Percentiles rank a stretch among this genome's conserved stretches.
These are phyloP conservation scores for Corchorus olitorius DNA, from an alignment of 345 rosid genomes.

Conservation along the genomic window DNA sequence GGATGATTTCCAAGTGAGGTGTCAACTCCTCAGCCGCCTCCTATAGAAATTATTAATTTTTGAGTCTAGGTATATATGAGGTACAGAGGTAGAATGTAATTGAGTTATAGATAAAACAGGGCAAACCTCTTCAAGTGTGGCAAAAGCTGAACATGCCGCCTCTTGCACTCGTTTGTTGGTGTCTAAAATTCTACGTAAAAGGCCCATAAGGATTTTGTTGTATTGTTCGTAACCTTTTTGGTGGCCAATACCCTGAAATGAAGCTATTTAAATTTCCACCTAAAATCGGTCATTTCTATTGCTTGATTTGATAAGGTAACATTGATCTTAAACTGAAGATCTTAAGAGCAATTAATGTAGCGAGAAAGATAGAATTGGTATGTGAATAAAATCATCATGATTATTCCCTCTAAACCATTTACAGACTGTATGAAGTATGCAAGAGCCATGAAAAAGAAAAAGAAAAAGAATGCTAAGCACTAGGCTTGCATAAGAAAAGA, in stretches of 20 bases:
- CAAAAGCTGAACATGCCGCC: conserved; percentile 99
- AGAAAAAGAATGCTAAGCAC: neutral
- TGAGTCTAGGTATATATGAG: conserved; percentile 19
- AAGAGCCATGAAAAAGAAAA: neutral
- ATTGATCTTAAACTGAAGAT: neutral
- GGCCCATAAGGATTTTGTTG: conserved; percentile 80
- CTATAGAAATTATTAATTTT: conserved; percentile 40
- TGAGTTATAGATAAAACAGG: neutral
- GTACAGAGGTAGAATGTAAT: neutral
- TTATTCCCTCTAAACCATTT: neutral
- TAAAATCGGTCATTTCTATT: neutral
- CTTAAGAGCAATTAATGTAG: neutral
- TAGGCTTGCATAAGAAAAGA: neutral
- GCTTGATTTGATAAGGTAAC: neutral
- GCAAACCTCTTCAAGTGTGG: conserved; percentile 90
- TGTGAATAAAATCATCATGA: neutral
- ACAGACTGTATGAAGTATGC: neutral
- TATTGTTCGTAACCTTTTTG: conserved; percentile 78
- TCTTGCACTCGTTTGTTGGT: conserved; percentile 93
- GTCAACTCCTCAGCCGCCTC: conserved; percentile 86
- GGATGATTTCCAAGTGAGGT: conserved; percentile 76
- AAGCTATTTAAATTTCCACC: neutral
- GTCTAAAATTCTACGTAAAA: conserved; percentile 78
- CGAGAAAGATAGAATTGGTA: neutral
- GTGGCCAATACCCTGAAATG: conserved; percentile 63